Evolutionary conservation across 2,329 filamentous ascomycete species (phyloP).

Genomic region (Fusarium nygamai): DNA sequence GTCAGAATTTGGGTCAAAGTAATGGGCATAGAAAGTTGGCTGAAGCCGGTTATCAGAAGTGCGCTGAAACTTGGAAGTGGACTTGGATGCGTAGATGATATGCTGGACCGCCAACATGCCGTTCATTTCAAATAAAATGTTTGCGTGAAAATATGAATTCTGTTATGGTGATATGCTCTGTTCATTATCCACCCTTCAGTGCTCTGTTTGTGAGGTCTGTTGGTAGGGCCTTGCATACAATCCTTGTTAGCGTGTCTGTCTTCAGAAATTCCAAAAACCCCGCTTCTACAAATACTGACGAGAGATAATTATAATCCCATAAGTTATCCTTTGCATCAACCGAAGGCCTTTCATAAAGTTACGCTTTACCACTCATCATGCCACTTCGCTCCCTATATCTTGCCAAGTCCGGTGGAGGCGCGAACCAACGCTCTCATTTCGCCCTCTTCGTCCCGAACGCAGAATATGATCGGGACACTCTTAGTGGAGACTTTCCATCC

Average conservation of each 20-base stretch:
- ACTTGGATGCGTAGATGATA: neutral
- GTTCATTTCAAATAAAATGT: too few species aligned
- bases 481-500: neutral
- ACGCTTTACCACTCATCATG: neutral
- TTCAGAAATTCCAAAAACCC: neutral
- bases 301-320: accelerated
- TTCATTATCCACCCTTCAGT: too few species aligned
- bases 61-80: neutral
- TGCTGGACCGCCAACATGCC: too few species aligned
- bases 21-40: neutral
- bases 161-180: too few species aligned
- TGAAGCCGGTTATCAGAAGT: neutral
- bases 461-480: neutral
- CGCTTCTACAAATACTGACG: accelerated
- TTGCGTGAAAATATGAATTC: too few species aligned
- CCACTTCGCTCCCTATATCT: accelerated
- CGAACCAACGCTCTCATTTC: neutral
- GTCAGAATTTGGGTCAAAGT: accelerated
- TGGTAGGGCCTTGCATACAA: too few species aligned
- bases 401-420: accelerated
- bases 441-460: neutral
- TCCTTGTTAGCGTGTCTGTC: neutral
- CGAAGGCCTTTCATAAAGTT: accelerated
- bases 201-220: neutral
- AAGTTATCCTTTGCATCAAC: neutral